Percentiles rank a stretch among this genome's conserved stretches.
These are phyloP conservation scores for Hypoxylon rubiginosum DNA, from an alignment of 2,329 filamentous ascomycete genomes.

Conservation along the genomic window DNA sequence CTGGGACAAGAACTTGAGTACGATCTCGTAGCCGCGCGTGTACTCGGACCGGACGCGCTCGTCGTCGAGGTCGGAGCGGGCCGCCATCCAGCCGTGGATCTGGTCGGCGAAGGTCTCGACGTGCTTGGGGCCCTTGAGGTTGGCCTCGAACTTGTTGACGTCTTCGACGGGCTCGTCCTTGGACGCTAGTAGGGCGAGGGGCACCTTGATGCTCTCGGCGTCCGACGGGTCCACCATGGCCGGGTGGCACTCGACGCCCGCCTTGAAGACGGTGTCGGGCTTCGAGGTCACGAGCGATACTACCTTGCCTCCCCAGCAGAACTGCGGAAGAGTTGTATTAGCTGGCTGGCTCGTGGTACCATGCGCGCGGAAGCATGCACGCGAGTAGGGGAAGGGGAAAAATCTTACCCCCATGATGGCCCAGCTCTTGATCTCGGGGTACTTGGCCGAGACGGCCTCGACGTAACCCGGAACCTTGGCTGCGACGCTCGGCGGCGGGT, in stretches of 20 bases:
- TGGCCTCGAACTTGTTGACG: conserved; percentile 69
- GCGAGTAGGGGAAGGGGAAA: not conserved
- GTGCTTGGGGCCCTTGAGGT: conserved; percentile 67
- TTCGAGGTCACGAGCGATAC: conserved; percentile 65
- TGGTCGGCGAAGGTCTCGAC: conserved; percentile 76
- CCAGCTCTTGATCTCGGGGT: conserved; percentile 69
- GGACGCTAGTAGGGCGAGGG: conserved; percentile 73
- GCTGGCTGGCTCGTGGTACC: not conserved
- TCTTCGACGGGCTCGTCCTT: conserved; percentile 71
- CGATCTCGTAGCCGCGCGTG: conserved; percentile 70
- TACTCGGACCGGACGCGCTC: conserved; percentile 72
- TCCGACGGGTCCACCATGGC: conserved; percentile 75
- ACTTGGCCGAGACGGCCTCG: conserved; percentile 64
- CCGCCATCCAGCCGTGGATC: conserved; percentile 82
- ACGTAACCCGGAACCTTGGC: conserved; percentile 67
- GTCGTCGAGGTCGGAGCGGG: conserved; percentile 70
- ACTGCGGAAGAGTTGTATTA: conserved; percentile 52
- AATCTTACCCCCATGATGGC: conserved; percentile 70
- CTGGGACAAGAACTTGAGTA: conserved; percentile 70
- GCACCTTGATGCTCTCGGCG: conserved; percentile 70
- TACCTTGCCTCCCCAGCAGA: conserved; percentile 81
- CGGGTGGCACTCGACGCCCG: conserved; percentile 67
- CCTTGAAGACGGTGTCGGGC: conserved; percentile 67
- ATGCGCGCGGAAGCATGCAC: conserved; percentile 25
- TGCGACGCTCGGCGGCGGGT: conserved; percentile 62